These are phyloP conservation scores for Colletotrichum camelliae DNA, from an alignment of 2,329 filamentous ascomycete genomes.

Conservation along the genomic window DNA sequence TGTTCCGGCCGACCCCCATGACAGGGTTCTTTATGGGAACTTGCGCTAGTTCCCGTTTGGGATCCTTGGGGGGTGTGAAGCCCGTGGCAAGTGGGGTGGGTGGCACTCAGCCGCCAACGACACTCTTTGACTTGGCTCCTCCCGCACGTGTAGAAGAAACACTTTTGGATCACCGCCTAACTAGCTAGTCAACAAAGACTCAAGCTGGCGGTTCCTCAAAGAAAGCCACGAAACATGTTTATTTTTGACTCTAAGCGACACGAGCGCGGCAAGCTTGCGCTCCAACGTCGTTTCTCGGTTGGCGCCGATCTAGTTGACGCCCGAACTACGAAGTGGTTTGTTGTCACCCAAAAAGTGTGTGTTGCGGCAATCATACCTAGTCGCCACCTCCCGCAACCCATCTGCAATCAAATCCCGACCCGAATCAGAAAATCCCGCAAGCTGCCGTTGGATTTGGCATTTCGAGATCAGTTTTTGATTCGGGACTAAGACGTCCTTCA, in stretches of 20 bases:
- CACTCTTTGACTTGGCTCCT: slow-evolving; percentile 5
- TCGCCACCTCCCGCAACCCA: not conserved
- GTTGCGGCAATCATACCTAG: not conserved
- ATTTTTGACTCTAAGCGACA: not conserved
- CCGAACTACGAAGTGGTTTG: not conserved
- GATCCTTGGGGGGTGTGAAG: slow-evolving; percentile 18
- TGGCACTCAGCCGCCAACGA: slow-evolving; percentile 2
- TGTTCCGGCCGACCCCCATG: slow-evolving; percentile 3
- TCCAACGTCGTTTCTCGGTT: not conserved
- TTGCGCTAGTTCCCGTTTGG: slow-evolving; percentile 23
- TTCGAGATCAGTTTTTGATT: not conserved
- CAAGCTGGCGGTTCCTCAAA: not conserved
- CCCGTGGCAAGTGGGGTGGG: slow-evolving; percentile 15
- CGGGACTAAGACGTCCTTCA: not conserved
- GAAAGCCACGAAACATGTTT: not conserved
- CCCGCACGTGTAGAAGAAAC: slow-evolving; percentile 7
- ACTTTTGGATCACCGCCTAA: not conserved
- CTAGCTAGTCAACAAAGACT: not conserved
- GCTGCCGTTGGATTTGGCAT: not conserved
- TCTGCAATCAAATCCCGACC: not conserved
- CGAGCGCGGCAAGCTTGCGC: not conserved
- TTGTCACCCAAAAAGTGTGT: not conserved
- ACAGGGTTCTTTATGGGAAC: slow-evolving; percentile 17
- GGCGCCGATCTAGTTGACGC: not conserved
- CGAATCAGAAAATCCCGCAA: not conserved